Base-by-base conservation (phyloP, 2,329 filamentous ascomycete species). In the Colletotrichum magnum region DNA sequence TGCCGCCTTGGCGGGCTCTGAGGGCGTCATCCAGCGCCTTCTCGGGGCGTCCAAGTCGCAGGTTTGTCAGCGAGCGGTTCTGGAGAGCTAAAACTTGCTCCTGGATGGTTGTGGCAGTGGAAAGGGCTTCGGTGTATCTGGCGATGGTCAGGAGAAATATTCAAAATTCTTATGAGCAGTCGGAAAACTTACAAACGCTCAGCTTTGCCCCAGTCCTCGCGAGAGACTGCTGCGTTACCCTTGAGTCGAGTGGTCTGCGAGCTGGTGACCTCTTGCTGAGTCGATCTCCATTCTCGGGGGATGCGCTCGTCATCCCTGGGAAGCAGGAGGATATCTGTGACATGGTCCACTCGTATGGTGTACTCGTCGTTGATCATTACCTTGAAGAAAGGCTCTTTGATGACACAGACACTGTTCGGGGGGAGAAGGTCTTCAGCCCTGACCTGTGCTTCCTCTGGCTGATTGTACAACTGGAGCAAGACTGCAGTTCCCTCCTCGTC, bases 301-400 rank as follows among this genome's bases (percentile, higher is more conserved):
- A 87, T 74, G 5, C 74, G 78, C n/a, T 75, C 58, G 48, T 87
- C 81, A 18, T 72, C 53, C 0, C 71, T 58, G 0, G 76, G 60
- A 2, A 87, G 66, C 67, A 78, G 79, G 3, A 82, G 68, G 18
- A 89, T 71, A 64, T 89, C 87, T 16, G 81, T 83, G 16, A 84
- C 72, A 73, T 89, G 87, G 65, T 89, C 87, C 6, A 88, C 83
- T 6, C 86, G 80, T 26, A 89, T 41, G 0, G 76, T 79, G 73
- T 85, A 86, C 0, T 75, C 56, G 2, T 82, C 82, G 32, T 82
- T 74, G 0, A 73, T 74, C 26, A 78, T 77, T 0, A 73, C 36
- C 70, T 84, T 86, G 71, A 88, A 81, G 72, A 83, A 89, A 0
- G 87, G 86, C 65, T 89, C 87, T 69, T 88, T 90, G 32, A 89